A percentile compares a stretch with the other conserved stretches of the same genome.
Conservation (phyloP, 2,329 filamentous ascomycete genomes). For the Aspergillus sp. region DNA sequence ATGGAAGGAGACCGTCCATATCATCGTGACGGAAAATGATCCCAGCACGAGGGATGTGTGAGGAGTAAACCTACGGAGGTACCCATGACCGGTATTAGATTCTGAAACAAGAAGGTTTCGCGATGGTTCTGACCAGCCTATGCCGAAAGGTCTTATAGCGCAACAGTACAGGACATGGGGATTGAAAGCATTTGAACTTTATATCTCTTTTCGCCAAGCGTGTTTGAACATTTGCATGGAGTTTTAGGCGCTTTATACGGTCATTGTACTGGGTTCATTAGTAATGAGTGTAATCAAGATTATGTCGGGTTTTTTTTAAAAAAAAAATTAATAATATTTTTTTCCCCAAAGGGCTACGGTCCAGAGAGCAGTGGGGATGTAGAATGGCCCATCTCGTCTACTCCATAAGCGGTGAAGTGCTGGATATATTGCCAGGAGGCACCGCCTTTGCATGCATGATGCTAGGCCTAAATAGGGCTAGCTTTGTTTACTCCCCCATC, state of each 20-base stretch:
- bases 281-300: neutral
- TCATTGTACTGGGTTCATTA: neutral
- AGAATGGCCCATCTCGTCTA: neutral
- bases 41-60: neutral
- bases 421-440: slow-evolving; percentile 7
- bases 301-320: neutral
- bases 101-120: too few relatives aligned
- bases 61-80: neutral
- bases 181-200: neutral
- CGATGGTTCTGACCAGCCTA: neutral
- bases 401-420: slow-evolving; percentile 12
- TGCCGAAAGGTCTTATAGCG: neutral
- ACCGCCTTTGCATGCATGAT: slow-evolving; percentile 7
- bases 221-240: slow-evolving; percentile 2
- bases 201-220: neutral
- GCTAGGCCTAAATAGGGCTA: slow-evolving; percentile 22
- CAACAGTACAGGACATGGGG: neutral
- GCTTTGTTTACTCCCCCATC: slow-evolving; percentile 32
- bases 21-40: slow-evolving; percentile 29
- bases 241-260: neutral
- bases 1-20: slow-evolving; percentile 27
- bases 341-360: too few relatives aligned
- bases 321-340: too few relatives aligned
- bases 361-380: too few relatives aligned
- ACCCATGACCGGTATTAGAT: neutral